Evolutionary conservation across 805 yeast species (phyloP), one percentile per base, ranked within the genome.

Genomic region (Kodamaea lidongshanica): DNA sequence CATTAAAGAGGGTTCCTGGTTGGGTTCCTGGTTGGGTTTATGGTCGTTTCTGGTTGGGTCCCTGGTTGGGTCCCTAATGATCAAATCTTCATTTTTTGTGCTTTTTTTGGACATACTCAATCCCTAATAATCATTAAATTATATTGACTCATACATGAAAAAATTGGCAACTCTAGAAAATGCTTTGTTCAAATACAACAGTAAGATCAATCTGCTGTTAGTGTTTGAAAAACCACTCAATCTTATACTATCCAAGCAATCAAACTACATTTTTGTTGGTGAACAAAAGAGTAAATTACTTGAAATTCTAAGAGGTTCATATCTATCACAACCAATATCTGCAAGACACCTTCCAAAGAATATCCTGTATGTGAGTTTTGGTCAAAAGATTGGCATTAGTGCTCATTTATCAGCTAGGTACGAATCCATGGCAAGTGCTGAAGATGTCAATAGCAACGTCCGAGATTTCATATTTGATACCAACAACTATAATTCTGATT

Each of bases 381-480:
- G 50, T 25, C 65, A 62, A 14, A 37, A 32, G 17, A 50, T 62
- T 1, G 67, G 69, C 2, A 40, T 60, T 15, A 63, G 58, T 28
- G 83, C 87, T 0, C 94, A 88, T 60, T 45, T 89, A 19, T 78
- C 94, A 30, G 95, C 97, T 1, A 57, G 98, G 30, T 89, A 85
- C 49, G 98, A 89, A 56, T 75, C 74, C 33, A 84, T 74, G 30
- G 50, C 67, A 10, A 32, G 35, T n/a, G 10, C 25, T 11, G 31
- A 32, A 11, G 16, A 27, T 8, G 23, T 32, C 10, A 32, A 32
- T 18, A 32, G 27, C 16, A 32, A 27, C 6, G 35, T 65, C 12
- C 58, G 27, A 12, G 64, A 61, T 34, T 64, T 74, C 32, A 75
- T 79, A 35, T 70, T 82, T 11, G 69, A 80, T 12, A 71, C 75